These are phyloP conservation scores for Xerocomus spinulosus DNA, from an alignment of 768 basidiomycete species.

Conservation along the genomic window DNA sequence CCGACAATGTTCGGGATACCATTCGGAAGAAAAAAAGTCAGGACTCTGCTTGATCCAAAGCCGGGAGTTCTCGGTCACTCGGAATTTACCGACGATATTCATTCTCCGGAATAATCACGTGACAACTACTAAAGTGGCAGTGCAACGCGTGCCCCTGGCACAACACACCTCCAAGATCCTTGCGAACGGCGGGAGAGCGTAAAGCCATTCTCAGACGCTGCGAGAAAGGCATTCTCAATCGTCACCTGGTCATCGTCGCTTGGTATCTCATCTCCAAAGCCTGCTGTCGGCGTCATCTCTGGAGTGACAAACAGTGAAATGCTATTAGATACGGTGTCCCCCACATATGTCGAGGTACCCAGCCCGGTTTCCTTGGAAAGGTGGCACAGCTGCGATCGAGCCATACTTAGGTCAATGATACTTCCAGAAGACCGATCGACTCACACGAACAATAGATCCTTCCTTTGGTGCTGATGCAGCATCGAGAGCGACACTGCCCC, in stretches of 20 bases:
- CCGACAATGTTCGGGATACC: slow-evolving; percentile 44
- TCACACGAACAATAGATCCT: slow-evolving; percentile 51
- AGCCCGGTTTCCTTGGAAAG: slow-evolving; percentile 25
- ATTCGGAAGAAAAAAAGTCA: slow-evolving; percentile 35
- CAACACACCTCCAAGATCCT: slow-evolving; percentile 39
- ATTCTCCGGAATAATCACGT: slow-evolving; percentile 20
- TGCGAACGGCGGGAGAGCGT: slow-evolving; percentile 32
- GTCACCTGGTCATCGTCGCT: not conserved
- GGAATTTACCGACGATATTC: slow-evolving; percentile 23
- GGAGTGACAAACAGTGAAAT: slow-evolving; percentile 25
- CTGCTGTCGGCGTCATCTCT: slow-evolving; percentile 10
- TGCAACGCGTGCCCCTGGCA: slow-evolving; percentile 31
- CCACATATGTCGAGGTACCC: not conserved
- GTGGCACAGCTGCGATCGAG: slow-evolving; percentile 39
- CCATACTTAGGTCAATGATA: not conserved
- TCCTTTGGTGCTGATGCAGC: slow-evolving; percentile 44
- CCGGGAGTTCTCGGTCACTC: slow-evolving; percentile 31
- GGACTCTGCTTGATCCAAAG: slow-evolving; percentile 1
- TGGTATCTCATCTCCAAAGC: not conserved
- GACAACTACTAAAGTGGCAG: slow-evolving; percentile 7
- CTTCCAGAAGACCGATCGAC: slow-evolving; percentile 4
- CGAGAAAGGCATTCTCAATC: slow-evolving; percentile 35
- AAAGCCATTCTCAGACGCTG: slow-evolving; percentile 54
- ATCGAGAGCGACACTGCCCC: slow-evolving; percentile 62
- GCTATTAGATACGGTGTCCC: slow-evolving; percentile 3